Evolutionary conservation across 768 basidiomycete species (phyloP).

Genomic region (Rhizopogon vulgaris): DNA sequence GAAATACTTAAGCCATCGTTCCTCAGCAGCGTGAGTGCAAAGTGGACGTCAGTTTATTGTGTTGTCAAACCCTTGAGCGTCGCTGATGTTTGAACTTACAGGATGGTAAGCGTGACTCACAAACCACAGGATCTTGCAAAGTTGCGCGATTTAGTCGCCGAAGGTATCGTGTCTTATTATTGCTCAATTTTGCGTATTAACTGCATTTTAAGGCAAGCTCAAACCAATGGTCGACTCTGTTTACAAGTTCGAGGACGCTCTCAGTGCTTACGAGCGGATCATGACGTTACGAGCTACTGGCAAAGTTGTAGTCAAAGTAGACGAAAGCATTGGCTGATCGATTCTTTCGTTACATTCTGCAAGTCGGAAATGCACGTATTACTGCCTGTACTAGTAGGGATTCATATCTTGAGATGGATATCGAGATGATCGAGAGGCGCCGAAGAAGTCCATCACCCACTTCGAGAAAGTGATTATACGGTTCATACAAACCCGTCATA

Average conservation of each 20-base stretch:
- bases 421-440: background rate
- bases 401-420: background rate
- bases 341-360: background rate
- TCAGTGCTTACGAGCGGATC: constrained; percentile 57
- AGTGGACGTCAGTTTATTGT: constrained; percentile 35
- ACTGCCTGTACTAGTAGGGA: background rate
- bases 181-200: background rate
- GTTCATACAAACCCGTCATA: background rate
- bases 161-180: constrained; percentile 28
- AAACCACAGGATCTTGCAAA: constrained; percentile 29
- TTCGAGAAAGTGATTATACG: background rate
- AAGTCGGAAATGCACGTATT: background rate
- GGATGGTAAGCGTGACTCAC: constrained; percentile 28
- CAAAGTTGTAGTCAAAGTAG: constrained; percentile 57
- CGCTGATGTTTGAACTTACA: constrained; percentile 9
- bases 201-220: constrained; percentile 34
- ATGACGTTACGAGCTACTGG: constrained; percentile 53
- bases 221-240: constrained; percentile 56
- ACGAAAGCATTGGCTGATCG: constrained; percentile 3
- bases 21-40: constrained; percentile 47
- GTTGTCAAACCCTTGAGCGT: background rate
- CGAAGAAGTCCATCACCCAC: background rate
- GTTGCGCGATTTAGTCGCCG: constrained; percentile 31
- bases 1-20: constrained; percentile 37
- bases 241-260: constrained; percentile 46